Percentiles rank a stretch among this genome's conserved stretches.
These are phyloP conservation scores for Pulicaria dysenterica DNA, from an alignment of 129 eudicot species.

Conservation along the genomic window DNA sequence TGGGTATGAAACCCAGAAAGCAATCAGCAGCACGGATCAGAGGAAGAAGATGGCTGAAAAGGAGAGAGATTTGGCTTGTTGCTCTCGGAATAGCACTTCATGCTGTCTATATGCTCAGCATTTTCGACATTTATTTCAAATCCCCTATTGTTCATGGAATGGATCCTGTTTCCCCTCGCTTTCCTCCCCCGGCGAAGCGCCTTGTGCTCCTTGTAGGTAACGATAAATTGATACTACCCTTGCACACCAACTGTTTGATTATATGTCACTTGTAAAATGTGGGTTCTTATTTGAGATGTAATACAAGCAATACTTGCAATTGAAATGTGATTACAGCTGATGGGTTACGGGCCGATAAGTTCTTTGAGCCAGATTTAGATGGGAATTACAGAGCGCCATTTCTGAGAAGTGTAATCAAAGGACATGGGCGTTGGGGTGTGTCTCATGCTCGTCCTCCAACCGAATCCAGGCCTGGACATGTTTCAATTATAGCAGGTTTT, in stretches of 20 bases:
- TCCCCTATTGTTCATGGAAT: constrained; percentile 98
- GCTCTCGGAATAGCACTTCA: constrained; percentile 79
- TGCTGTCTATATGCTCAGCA: constrained; percentile 98
- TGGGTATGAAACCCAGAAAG: constrained; percentile 40
- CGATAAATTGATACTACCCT: neutral
- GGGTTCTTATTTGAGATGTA: constrained; percentile 8
- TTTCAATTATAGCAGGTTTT: constrained; percentile 90
- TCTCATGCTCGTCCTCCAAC: constrained; percentile 99
- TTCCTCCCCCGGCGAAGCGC: constrained; percentile 84
- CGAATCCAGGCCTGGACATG: constrained; percentile 99
- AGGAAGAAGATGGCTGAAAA: constrained; percentile 54
- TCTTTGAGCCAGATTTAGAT: constrained; percentile 85
- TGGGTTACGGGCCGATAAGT: constrained; percentile 94
- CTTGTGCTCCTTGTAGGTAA: constrained; percentile 87
- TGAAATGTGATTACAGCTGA: constrained; percentile 70
- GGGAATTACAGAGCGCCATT: constrained; percentile 93
- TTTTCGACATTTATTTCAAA: constrained; percentile 97
- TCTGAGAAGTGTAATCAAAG: constrained; percentile 81
- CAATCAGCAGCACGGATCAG: constrained; percentile 45
- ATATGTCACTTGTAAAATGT: constrained; percentile 27
- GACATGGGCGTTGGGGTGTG: constrained; percentile 96
- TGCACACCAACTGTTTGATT: constrained; percentile 44
- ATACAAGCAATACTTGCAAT: constrained; percentile 5
- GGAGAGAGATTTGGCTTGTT: constrained; percentile 87
- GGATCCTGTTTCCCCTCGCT: constrained; percentile 84